These are phyloP conservation scores for Goffeauzyma gilvescens DNA, from an alignment of 768 basidiomycete genomes.

Conservation along the genomic window DNA sequence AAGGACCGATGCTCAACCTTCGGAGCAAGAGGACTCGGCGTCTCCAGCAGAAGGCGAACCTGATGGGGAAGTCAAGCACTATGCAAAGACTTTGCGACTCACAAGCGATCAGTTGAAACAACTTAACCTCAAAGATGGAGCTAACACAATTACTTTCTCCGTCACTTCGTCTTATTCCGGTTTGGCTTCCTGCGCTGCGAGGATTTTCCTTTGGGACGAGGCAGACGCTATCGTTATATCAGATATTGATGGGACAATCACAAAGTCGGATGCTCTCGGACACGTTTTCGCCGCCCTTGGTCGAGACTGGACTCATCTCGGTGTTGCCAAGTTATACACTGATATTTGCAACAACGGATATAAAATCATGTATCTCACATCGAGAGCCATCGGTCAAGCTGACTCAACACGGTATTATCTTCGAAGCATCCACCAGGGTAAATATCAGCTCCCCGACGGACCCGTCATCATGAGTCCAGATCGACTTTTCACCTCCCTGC, in stretches of 20 bases:
- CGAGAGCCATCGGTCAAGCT: constrained; percentile 90
- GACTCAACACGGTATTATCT: constrained; percentile 90
- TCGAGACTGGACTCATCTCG: constrained; percentile 92
- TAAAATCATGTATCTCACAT: constrained; percentile 93
- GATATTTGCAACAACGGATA: constrained; percentile 91
- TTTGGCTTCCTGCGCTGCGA: constrained; percentile 63
- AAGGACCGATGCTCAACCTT: neutral
- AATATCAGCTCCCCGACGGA: constrained; percentile 89
- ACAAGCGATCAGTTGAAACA: constrained; percentile 94
- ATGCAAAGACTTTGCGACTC: constrained; percentile 75
- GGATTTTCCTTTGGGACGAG: constrained; percentile 92
- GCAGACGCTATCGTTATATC: constrained; percentile 77
- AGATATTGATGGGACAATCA: constrained; percentile 97
- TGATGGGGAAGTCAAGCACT: constrained; percentile 38
- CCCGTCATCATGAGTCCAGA: constrained; percentile 99
- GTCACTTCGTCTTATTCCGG: constrained; percentile 57
- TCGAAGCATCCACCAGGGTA: constrained; percentile 81
- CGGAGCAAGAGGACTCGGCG: neutral
- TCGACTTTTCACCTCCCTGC: constrained; percentile 75
- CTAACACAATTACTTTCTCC: constrained; percentile 84
- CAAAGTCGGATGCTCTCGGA: constrained; percentile 93
- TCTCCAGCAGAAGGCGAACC: constrained; percentile 1
- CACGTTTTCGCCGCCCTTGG: constrained; percentile 97
- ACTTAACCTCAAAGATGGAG: constrained; percentile 61
- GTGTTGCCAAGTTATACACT: constrained; percentile 91